phyloP scores from a whole-genome alignment of 352 stramenopile genomes.

The Elongisporangium anandrum region DNA sequence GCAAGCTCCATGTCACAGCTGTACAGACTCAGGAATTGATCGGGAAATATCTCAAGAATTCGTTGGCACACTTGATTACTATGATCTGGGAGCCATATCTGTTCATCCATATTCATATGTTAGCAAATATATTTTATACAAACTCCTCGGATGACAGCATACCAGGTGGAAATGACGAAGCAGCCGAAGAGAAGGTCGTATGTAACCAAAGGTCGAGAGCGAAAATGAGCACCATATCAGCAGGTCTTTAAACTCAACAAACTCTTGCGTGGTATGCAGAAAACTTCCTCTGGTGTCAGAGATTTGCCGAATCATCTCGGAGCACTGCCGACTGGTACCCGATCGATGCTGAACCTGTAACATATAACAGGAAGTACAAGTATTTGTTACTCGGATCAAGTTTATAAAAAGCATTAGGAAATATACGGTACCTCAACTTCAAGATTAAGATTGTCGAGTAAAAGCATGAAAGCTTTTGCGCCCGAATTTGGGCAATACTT shows the following conservation, averaged over 20 bases:
- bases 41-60: constrained; percentile 35
- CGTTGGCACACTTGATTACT: constrained; percentile 29
- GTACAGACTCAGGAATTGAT: constrained; percentile 23
- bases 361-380: constrained; percentile 1
- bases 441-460: constrained; percentile 59
- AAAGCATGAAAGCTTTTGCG: constrained; percentile 33
- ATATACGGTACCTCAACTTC: constrained; percentile 30
- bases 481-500: constrained; percentile 48
- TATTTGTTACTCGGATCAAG: not conserved
- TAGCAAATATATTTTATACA: not conserved
- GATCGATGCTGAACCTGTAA: constrained; percentile 10
- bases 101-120: not conserved
- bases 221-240: constrained; percentile 45
- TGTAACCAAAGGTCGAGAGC: constrained; percentile 34
- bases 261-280: constrained; percentile 44
- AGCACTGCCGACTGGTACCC: constrained; percentile 17
- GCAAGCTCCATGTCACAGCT: constrained; percentile 10
- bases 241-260: constrained; percentile 51
- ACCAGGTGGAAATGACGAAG: constrained; percentile 68
- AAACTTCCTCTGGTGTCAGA: constrained; percentile 53
- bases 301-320: constrained; percentile 60
- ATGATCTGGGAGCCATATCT: constrained; percentile 46
- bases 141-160: not conserved
- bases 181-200: constrained; percentile 30
- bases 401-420: not conserved